Conservation (phyloP, 345 rosid species). For the Lepidium aucheri region DNA sequence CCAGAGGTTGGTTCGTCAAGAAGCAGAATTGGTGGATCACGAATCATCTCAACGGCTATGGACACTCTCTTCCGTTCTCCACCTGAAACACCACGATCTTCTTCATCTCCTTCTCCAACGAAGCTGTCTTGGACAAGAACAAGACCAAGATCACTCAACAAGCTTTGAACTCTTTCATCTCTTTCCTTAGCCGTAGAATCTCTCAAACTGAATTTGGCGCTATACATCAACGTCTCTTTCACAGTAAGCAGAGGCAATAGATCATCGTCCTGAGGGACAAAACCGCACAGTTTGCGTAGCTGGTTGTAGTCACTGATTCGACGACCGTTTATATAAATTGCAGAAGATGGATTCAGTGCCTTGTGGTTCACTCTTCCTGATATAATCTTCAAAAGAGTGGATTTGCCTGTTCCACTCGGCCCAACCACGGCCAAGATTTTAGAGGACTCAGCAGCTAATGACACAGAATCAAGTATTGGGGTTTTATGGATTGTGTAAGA, state of each 20-base stretch:
- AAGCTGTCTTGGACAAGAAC: conserved; percentile 52
- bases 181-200: conserved; percentile 37
- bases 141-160: conserved; percentile 50
- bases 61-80: conserved; percentile 86
- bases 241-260: conserved; percentile 77
- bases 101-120: conserved; percentile 61
- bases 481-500: conserved; percentile 42
- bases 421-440: conserved; percentile 75
- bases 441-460: conserved; percentile 53
- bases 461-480: conserved; percentile 51
- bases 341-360: conserved; percentile 40
- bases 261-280: conserved; percentile 81
- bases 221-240: conserved; percentile 68
- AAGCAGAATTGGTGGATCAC: conserved; percentile 65
- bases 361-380: conserved; percentile 58
- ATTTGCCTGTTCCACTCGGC: conserved; percentile 86
- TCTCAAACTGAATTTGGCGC: conserved; percentile 69
- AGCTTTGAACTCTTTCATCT: conserved; percentile 56
- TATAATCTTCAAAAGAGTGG: conserved; percentile 60
- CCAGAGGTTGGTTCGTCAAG: conserved; percentile 95
- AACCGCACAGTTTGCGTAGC: conserved; percentile 65
- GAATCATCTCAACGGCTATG: conserved; percentile 76
- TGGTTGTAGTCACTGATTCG: conserved; percentile 32
- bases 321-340: conserved; percentile 36
- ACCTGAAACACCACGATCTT: conserved; percentile 69